Evolutionary conservation across 306 rosid species (phyloP), one percentile per base, ranked within the genome.

Genomic region (Dryas drummondii): DNA sequence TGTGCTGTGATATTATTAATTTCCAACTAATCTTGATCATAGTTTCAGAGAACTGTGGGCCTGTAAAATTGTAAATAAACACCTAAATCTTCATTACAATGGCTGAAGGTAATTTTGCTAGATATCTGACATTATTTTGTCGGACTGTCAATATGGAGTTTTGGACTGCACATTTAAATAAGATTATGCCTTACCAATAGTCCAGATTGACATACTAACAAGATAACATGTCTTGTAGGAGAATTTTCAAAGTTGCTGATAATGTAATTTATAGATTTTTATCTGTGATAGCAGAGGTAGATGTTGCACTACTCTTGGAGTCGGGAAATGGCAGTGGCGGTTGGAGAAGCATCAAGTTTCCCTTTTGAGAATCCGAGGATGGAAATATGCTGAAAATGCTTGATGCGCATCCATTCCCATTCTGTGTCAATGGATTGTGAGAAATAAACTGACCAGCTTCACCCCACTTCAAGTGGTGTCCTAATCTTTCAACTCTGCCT

Each of bases 361-460:
- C 77, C 51, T 26, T 54, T 59, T 74, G 83, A 54, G 84, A 75
- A 70, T 66, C 75, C 7, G 81, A 62, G 51, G 89, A 58, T 16
- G 81, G 55, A 68, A 80, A 16, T 63, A 76, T 76, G 76, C 74
- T 81, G 70, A 76, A 71, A 77, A 73, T 80, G 52, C 80, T 76
- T 7, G 72, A 60, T 40, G 75, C 51, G 52, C 70, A 11, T 66
- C 59, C 79, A 78, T 83, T 79, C 17, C 78, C 86, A 48, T 79
- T 83, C 53, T 71, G 83, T 64, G 71, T 44, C 78, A 76, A 69
- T 42, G 71, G 44, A 66, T 69, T 72, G 46, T 82, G 54, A 60
- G 82, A 65, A 64, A 65, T 27, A 12, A 60, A 19, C 74, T 69
- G 70, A 26, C 15, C 16, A 68, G 68, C 70, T 46, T 83, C 84